Conservation (phyloP, 2,329 filamentous ascomycete species). For the Diaporthe caulivora region DNA sequence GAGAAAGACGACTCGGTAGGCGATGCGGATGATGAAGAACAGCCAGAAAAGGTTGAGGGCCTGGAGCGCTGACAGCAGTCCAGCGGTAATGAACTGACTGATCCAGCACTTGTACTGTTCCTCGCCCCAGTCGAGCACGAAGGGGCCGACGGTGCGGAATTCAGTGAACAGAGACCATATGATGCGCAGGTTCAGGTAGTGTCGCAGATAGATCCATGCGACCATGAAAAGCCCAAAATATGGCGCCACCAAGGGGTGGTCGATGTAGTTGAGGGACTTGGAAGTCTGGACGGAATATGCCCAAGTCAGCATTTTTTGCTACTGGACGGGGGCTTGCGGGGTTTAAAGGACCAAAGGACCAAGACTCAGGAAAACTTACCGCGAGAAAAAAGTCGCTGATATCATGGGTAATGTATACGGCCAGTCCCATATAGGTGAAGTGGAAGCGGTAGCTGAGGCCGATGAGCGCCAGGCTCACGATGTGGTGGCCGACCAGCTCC, state of each 20-base stretch:
- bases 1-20: constrained; percentile 75
- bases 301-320: constrained; percentile 31
- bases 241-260: constrained; percentile 80
- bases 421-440: constrained; percentile 94
- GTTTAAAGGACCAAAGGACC: background rate
- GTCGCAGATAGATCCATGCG: constrained; percentile 90
- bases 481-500: constrained; percentile 91
- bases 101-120: constrained; percentile 83
- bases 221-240: constrained; percentile 88
- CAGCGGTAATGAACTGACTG: constrained; percentile 75
- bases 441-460: constrained; percentile 93
- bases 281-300: constrained; percentile 72
- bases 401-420: constrained; percentile 95
- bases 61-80: constrained; percentile 76
- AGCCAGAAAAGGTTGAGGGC: constrained; percentile 86
- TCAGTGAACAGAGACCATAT: constrained; percentile 81
- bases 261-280: constrained; percentile 92
- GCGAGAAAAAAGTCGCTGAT: constrained; percentile 96
- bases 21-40: constrained; percentile 81
- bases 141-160: constrained; percentile 80
- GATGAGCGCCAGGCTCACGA: constrained; percentile 88
- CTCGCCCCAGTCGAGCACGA: constrained; percentile 80
- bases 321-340: background rate
- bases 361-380: constrained; percentile 62
- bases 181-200: constrained; percentile 85